These are phyloP conservation scores for Boletus rex-veris DNA, from an alignment of 768 basidiomycete genomes.

Conservation along the genomic window DNA sequence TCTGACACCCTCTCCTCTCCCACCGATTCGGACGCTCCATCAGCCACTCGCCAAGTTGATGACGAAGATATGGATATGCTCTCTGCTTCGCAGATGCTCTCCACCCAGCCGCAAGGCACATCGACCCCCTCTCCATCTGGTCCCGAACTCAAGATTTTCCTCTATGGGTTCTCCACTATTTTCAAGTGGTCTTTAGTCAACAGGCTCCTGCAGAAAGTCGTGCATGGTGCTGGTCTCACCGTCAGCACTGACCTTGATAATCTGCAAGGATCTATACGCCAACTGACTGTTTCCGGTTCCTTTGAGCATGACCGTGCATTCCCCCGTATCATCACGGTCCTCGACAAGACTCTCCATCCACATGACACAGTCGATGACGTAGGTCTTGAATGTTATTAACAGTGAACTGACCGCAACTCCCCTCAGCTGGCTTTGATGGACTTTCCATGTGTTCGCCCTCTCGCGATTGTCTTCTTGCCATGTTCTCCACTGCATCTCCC, in stretches of 20 bases:
- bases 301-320: conserved; percentile 24
- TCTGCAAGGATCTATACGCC: conserved; percentile 22
- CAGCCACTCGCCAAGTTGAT: conserved; percentile 19
- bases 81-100: conserved; percentile 19
- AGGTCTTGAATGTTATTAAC: conserved; percentile 22
- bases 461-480: conserved; percentile 70
- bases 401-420: conserved; percentile 30
- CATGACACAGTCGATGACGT: conserved; percentile 23
- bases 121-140: conserved; percentile 23
- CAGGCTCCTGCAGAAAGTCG: conserved; percentile 54
- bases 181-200: conserved; percentile 63
- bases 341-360: conserved; percentile 34
- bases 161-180: conserved; percentile 62
- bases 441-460: conserved; percentile 45
- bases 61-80: conserved; percentile 32
- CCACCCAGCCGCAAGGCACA: conserved; percentile 32
- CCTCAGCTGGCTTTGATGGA: conserved; percentile 40
- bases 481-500: conserved; percentile 36
- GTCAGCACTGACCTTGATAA: conserved; percentile 19
- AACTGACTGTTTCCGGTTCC: conserved; percentile 26
- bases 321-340: conserved; percentile 34
- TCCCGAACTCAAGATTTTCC: conserved; percentile 53
- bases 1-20: conserved; percentile 31
- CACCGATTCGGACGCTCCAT: conserved; percentile 15
- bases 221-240: conserved; percentile 34